phyloP scores from a whole-genome alignment of 1,139 yeast genomes.

The Yamadazyma mexicana region DNA sequence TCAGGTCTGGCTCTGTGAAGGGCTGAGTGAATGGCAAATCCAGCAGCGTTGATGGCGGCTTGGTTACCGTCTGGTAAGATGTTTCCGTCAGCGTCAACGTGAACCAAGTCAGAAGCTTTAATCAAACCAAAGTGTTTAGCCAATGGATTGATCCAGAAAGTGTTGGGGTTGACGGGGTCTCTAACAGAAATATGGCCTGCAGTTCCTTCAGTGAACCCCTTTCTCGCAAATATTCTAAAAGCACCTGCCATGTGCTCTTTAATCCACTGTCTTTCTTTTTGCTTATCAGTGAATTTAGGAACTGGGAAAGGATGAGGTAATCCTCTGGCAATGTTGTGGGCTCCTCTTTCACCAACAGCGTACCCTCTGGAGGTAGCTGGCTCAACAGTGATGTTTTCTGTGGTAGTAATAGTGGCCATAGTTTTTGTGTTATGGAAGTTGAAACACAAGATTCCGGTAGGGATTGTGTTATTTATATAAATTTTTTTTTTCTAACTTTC shows the following conservation, averaged over 20 bases:
- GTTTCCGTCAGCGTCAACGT: slow-evolving; percentile 70
- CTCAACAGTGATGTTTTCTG: slow-evolving; percentile 7
- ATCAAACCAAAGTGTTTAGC: slow-evolving; percentile 70
- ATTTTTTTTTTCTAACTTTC: too few species aligned
- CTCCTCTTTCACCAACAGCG: slow-evolving; percentile 62
- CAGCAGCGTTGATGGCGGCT: slow-evolving; percentile 73
- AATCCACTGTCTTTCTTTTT: slow-evolving; percentile 59
- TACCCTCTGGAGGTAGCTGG: slow-evolving; percentile 49
- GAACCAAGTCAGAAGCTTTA: slow-evolving; percentile 73
- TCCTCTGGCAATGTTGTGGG: slow-evolving; percentile 53
- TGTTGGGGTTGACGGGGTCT: slow-evolving; percentile 69
- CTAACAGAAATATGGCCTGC: slow-evolving; percentile 83
- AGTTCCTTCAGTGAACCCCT: slow-evolving; percentile 71
- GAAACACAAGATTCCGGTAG: too few species aligned
- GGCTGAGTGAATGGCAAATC: slow-evolving; percentile 78
- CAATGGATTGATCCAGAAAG: slow-evolving; percentile 81
- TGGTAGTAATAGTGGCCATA: slow-evolving; percentile 1
- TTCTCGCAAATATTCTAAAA: slow-evolving; percentile 73
- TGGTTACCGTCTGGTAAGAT: slow-evolving; percentile 65
- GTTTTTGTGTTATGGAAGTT: too few species aligned
- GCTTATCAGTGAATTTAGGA: slow-evolving; percentile 53
- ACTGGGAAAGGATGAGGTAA: slow-evolving; percentile 46
- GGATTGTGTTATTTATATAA: not conserved
- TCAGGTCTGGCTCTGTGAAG: slow-evolving; percentile 78
- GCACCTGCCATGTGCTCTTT: slow-evolving; percentile 82